Base-by-base conservation (phyloP, 2,329 filamentous ascomycete genomes). In the Alternaria sp. region DNA sequence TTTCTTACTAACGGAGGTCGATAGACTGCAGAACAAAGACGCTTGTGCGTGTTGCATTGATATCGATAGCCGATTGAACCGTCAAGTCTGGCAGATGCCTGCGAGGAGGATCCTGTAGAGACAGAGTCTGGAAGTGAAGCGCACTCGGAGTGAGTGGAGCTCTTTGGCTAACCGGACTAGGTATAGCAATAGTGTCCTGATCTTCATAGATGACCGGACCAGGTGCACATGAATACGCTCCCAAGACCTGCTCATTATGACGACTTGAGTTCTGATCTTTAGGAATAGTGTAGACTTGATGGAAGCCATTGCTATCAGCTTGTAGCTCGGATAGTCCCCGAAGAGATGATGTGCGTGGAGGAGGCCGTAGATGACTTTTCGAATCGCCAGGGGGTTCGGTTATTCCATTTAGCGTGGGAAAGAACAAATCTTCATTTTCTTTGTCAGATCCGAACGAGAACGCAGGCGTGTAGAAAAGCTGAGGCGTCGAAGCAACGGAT, bases 81-180 rank as follows among this genome's bases (percentile, higher is more conserved):
- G 45, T 25, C 14, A 36, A 20, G 10, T 49, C 43, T 18, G 50
- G 51, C 3, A 55, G 32, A 8, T 56, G 41, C 44, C 30, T 46
- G 3, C 32, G 38, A 20, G 45, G 54, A 7, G 40, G 28, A 36
- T 65, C 62, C n/a, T 56, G 14, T 2, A 66, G 55, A 18, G 66
- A 66, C 14, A 71, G 48, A 20, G 56, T 52, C 22, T 63, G 58
- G 20, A 69, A 65, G n/a, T 62, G 48, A 9, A 69, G 57, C 25
- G 46, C 59, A 41, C 54, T 65, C 18, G 64, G 64, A 38, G 62
- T 65, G 4, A 58, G 16, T 16, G 55, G 43, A 5, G 49, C 53
- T 2, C 43, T 20, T 8, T 51, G 30, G 10, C 36, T 22, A 5
- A 50, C 20, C 2, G 40, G 41, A 28, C 52, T 57, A 28, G 18